Evolutionary conservation across 1,139 yeast species (phyloP).

Genomic region (Taphrina flavorubra): DNA sequence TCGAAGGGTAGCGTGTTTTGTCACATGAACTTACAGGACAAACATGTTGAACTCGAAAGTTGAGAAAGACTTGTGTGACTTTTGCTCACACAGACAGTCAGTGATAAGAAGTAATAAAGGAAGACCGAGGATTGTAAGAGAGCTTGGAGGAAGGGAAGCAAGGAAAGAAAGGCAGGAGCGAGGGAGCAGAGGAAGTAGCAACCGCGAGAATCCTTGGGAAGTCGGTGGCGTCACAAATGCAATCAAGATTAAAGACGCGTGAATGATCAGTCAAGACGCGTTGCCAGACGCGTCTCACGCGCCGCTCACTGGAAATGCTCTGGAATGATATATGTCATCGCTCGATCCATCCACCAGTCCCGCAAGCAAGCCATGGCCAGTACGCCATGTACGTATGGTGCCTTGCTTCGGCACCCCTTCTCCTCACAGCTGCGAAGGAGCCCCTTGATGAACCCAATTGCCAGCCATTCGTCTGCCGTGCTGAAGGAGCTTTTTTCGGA

Average conservation of each 20-base stretch:
- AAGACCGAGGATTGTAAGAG: conserved; percentile 8
- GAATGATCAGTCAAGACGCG: conserved; percentile 6
- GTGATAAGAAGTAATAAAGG: background rate
- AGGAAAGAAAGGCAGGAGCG: conserved; percentile 12
- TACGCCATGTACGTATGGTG: no score
- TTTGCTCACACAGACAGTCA: background rate
- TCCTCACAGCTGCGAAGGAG: no score
- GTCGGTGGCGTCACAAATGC: conserved; percentile 16
- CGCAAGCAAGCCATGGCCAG: no score
- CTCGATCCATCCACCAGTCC: background rate
- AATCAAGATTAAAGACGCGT: conserved; percentile 28
- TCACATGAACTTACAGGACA: conserved; percentile 22
- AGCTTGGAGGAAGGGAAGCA: conserved; percentile 7
- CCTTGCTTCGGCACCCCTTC: no score
- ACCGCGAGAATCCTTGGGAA: background rate
- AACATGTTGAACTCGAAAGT: conserved; percentile 28
- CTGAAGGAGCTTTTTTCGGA: no score
- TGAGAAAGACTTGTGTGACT: conserved; percentile 1
- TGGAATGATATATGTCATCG: conserved; percentile 14
- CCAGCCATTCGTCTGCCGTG: no score
- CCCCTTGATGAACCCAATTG: no score
- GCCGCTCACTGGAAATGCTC: conserved; percentile 3
- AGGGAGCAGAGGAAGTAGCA: conserved; percentile 16
- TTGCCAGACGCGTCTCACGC: background rate
- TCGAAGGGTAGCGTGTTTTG: background rate